phyloP scores from a whole-genome alignment of 306 rosid species.

The Cucumis cinereus region DNA sequence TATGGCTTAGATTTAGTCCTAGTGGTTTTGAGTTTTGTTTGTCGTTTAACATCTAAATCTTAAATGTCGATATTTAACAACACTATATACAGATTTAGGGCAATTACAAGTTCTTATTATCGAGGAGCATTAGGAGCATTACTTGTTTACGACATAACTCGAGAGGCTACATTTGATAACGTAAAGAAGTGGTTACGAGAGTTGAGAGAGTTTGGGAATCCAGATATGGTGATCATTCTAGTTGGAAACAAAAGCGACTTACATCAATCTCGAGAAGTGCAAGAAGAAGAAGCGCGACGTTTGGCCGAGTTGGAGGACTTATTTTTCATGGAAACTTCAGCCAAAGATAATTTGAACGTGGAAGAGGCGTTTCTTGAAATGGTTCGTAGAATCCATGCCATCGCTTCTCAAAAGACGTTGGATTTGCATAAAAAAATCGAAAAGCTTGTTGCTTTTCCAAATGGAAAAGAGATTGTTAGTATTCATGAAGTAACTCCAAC shows the following conservation, averaged over 20 bases:
- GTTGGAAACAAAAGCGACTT: slow-evolving; percentile 75
- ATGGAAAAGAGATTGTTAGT: slow-evolving; percentile 42
- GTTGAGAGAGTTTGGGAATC: slow-evolving; percentile 47
- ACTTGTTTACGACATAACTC: slow-evolving; percentile 69
- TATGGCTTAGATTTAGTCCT: no score
- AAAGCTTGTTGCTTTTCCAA: slow-evolving; percentile 9
- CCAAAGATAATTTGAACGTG: slow-evolving; percentile 62
- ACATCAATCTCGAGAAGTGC: slow-evolving; percentile 49
- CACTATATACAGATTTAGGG: slow-evolving; percentile 46
- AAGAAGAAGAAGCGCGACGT: slow-evolving; percentile 45
- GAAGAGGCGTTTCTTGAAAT: slow-evolving; percentile 65
- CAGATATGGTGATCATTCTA: slow-evolving; percentile 63
- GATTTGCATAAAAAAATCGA: slow-evolving; percentile 25
- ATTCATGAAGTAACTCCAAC: slow-evolving; percentile 69
- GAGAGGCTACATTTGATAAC: slow-evolving; percentile 33
- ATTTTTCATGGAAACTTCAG: slow-evolving; percentile 92
- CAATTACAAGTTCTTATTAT: slow-evolving; percentile 89
- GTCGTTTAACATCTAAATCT: no score
- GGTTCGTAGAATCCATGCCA: slow-evolving; percentile 53
- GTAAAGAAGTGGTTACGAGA: slow-evolving; percentile 64
- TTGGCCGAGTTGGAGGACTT: slow-evolving; percentile 55
- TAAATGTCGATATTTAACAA: no score
- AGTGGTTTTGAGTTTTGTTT: no score
- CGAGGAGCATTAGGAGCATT: slow-evolving; percentile 88
- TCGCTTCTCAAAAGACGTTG: slow-evolving; percentile 47